Percentiles rank a stretch among this genome's conserved stretches.
These are phyloP conservation scores for Phytophthora quininea DNA, from an alignment of 352 stramenopile genomes.

Conservation along the genomic window DNA sequence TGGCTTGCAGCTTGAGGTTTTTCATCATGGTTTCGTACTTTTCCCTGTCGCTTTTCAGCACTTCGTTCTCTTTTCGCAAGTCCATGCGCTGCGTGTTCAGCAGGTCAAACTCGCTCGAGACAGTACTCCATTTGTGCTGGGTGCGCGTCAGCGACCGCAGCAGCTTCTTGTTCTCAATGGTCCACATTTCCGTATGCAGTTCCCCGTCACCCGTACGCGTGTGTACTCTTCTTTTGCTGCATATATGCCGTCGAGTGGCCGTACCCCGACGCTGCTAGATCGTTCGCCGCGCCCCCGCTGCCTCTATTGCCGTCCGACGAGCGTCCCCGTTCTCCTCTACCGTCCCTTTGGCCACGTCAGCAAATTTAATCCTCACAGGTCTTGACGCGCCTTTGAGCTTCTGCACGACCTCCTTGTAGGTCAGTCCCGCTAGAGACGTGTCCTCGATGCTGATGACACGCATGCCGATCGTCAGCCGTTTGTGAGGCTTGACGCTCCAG, in stretches of 20 bases:
- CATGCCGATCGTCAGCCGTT: slow-evolving; percentile 85
- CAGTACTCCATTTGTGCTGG: slow-evolving; percentile 73
- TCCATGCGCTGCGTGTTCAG: slow-evolving; percentile 67
- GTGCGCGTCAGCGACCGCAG: slow-evolving; percentile 53
- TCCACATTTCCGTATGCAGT: slow-evolving; percentile 86
- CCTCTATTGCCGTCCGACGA: slow-evolving; percentile 37
- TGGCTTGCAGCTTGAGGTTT: slow-evolving; percentile 81
- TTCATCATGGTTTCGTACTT: slow-evolving; percentile 82
- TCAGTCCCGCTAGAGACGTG: slow-evolving; percentile 68
- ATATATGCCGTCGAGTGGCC: slow-evolving; percentile 68
- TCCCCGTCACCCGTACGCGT: slow-evolving; percentile 82
- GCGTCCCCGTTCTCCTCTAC: slow-evolving; percentile 71
- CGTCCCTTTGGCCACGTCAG: slow-evolving; percentile 80
- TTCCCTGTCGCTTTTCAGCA: slow-evolving; percentile 68
- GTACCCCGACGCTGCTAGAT: slow-evolving; percentile 18
- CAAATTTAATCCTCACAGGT: slow-evolving; percentile 82
- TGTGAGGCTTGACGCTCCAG: slow-evolving; percentile 87
- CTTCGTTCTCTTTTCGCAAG: slow-evolving; percentile 78
- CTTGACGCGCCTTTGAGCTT: slow-evolving; percentile 75
- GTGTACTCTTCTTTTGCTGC: slow-evolving; percentile 85
- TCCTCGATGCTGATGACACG: slow-evolving; percentile 82
- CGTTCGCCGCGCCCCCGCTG: slow-evolving; percentile 15
- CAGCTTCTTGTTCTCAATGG: slow-evolving; percentile 86
- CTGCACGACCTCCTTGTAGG: slow-evolving; percentile 84
- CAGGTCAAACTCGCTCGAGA: slow-evolving; percentile 73